phyloP scores from a whole-genome alignment of 495 filamentous ascomycete genomes.

The Tetracladium setigerum region DNA sequence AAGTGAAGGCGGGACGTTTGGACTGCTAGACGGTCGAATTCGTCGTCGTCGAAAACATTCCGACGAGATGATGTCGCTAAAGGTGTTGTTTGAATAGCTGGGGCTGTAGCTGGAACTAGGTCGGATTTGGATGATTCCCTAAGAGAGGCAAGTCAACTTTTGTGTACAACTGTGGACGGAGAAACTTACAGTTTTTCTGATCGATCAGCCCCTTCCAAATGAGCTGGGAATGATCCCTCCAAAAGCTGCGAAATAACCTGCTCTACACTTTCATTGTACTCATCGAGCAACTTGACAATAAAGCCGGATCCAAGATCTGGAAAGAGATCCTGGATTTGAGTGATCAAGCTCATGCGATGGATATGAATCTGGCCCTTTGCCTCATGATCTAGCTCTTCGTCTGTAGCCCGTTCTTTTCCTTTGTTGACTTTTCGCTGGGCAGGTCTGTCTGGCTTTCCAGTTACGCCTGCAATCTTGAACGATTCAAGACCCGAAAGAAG shows the following conservation, averaged over 20 bases:
- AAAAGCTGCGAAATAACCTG: conserved; percentile 76
- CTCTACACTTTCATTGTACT: conserved; percentile 71
- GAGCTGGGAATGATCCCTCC: conserved; percentile 65
- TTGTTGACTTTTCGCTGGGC: conserved; percentile 34
- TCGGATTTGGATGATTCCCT: conserved; percentile 14
- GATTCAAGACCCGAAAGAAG: conserved; percentile 45
- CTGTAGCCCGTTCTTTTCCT: conserved; percentile 54
- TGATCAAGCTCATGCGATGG: conserved; percentile 75
- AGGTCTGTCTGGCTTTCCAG: conserved; percentile 43
- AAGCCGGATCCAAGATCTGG: conserved; percentile 82
- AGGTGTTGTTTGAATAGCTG: conserved; percentile 27
- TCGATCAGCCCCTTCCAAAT: conserved; percentile 48
- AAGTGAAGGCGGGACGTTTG: conserved; percentile 58
- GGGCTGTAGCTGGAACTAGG: conserved; percentile 24
- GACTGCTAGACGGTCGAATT: conserved; percentile 64
- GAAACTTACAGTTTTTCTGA: conserved; percentile 42
- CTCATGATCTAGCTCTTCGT: conserved; percentile 20
- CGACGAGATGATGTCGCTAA: conserved; percentile 30
- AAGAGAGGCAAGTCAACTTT: background rate
- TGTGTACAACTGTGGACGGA: background rate
- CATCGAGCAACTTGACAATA: conserved; percentile 68
- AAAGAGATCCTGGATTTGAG: conserved; percentile 88
- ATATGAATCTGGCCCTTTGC: conserved; percentile 54
- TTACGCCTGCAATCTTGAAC: conserved; percentile 46
- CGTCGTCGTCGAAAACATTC: conserved; percentile 75